Evolutionary conservation across 23 red algal genomes (phyloP), one percentile per base, ranked within the genome.

Genomic region (Gracilaria caudata): DNA sequence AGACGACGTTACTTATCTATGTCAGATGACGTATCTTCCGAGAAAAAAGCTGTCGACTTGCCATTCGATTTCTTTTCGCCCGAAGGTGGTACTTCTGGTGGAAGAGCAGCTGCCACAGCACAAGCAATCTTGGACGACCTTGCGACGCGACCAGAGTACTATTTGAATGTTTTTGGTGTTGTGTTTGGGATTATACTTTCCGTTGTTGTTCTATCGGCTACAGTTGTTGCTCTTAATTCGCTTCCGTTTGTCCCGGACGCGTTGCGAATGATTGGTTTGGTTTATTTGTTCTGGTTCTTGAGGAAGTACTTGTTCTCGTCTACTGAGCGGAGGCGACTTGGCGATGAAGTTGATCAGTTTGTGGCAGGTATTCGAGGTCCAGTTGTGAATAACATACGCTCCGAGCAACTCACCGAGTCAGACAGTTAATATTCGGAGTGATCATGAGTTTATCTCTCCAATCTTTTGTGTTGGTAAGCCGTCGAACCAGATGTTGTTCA

Each of bases 281-380:
- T 61, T 32, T 89, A 89, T 57, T 45, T 89, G 68, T 89, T 89
- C 47, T 89, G 85, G 85, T 89, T 89, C 38, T 39, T 89, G 12
- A 66, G 28, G 21, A 89, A 89, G 71, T 89, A 75, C 54, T 45
- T 89, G 21, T 78, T 89, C 26, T 74, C 64, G 30, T 72, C 24
- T 39, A 60, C 12, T 51, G 85, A 89, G 49, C 41, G 85, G 34
- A 58, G 79, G 25, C 26, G 85, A 51, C 72, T 89, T 40, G 26
- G 29, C 19, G 60, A 78, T 39, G 85, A 89, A 49, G 46, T 89
- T 26, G 85, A 89, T 63, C 44, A 79, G 25, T 89, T 89, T 66
- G 85, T 89, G 19, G 68, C 51, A 5, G 57, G 47, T 28, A 54
- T 89, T 32, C 47, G 55, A 35, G 85, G 85, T 36, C 56, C 49